phyloP scores from a whole-genome alignment of 2,329 filamentous ascomycete species.

The Aschersonia sp. region DNA sequence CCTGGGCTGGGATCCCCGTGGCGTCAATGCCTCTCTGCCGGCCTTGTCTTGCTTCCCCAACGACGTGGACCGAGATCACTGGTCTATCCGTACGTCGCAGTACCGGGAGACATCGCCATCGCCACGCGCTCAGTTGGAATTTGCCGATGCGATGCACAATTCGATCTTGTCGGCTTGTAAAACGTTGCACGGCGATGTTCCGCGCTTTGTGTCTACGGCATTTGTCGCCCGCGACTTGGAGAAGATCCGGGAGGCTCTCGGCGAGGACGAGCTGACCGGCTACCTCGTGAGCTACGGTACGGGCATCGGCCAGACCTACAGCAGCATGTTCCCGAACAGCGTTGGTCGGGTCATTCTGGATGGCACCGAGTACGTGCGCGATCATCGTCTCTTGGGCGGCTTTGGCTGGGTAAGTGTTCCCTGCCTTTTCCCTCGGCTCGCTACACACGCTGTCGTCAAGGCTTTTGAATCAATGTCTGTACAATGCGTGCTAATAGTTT shows the following conservation, averaged over 20 bases:
- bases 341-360: constrained; percentile 34
- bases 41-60: constrained; percentile 29
- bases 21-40: constrained; percentile 32
- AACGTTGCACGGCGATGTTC: constrained; percentile 26
- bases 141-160: constrained; percentile 30
- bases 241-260: constrained; percentile 28
- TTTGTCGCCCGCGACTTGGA: constrained; percentile 33
- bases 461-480: background rate
- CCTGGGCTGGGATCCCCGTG: constrained; percentile 39
- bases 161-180: constrained; percentile 28
- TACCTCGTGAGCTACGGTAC: constrained; percentile 38
- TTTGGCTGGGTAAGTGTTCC: constrained; percentile 21
- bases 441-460: background rate
- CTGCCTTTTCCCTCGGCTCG: background rate
- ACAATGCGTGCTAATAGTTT: background rate
- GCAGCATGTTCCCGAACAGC: constrained; percentile 31
- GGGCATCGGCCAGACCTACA: constrained; percentile 35
- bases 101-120: constrained; percentile 22
- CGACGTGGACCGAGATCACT: constrained; percentile 29
- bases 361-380: constrained; percentile 30
- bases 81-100: constrained; percentile 23
- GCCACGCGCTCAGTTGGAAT: constrained; percentile 22
- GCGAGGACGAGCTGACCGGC: constrained; percentile 30
- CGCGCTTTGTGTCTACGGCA: constrained; percentile 29
- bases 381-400: constrained; percentile 28